Evolutionary conservation across 192 early-diverging fungal genomes (phyloP).

Genomic region (Powellomyces hirtus): DNA sequence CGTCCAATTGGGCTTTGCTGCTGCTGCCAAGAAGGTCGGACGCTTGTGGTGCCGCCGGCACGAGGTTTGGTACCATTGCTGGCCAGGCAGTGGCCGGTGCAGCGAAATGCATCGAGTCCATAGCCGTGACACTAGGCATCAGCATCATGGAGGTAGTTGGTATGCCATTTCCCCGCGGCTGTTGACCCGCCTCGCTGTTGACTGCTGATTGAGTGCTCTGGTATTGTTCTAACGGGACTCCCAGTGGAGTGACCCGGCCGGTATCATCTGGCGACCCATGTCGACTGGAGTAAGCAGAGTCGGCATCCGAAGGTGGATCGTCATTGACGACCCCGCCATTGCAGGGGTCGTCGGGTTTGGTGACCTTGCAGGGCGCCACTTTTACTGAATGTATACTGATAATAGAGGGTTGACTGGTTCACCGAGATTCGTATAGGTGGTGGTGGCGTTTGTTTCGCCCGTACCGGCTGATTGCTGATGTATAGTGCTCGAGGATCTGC

Average conservation of each 20-base stretch:
- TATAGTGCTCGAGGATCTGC: too few relatives aligned
- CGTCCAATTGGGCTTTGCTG: constrained; percentile 23
- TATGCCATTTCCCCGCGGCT: not conserved
- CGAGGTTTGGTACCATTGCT: not conserved
- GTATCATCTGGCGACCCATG: not conserved
- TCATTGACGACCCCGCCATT: too few relatives aligned
- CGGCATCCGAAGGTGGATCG: not conserved
- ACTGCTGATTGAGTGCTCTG: too few relatives aligned
- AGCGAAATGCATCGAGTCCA: not conserved
- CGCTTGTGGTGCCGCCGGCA: not conserved
- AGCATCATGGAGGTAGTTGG: not conserved
- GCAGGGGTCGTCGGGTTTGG: too few relatives aligned
- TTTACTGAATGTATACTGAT: too few relatives aligned
- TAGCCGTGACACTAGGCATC: not conserved
- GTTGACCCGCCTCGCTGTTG: not conserved
- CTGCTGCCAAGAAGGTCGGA: not conserved
- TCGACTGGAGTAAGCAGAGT: not conserved
- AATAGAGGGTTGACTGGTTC: too few relatives aligned
- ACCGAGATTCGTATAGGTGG: too few relatives aligned
- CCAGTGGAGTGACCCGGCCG: not conserved
- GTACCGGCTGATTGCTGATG: too few relatives aligned
- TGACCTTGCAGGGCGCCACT: too few relatives aligned
- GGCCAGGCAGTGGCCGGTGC: not conserved
- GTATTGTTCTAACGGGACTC: too few relatives aligned
- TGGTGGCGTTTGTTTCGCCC: too few relatives aligned